Base-by-base conservation (phyloP, 331 rosid species). In the Telfairia occidentalis region DNA sequence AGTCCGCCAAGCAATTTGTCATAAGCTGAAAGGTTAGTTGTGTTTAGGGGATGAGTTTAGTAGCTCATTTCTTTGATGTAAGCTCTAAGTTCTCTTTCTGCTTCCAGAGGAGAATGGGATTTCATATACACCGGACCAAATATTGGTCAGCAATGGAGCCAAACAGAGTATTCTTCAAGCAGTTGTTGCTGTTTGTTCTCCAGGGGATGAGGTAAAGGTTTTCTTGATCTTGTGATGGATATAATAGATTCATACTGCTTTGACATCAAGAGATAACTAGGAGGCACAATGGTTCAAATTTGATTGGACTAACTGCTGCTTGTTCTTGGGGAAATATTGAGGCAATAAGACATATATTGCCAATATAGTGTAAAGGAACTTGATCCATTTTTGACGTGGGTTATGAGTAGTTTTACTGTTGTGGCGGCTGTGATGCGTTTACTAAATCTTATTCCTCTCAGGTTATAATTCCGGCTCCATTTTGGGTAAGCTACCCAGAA, bases 391-490 rank as follows among this genome's bases (percentile, higher is more conserved):
- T 3, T 13, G 24, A 7, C 12, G 7, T 7, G 15, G 55, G 43
- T 69, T 40, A 18, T 69, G 5, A 7, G 16, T 23, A 37, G 5
- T 12, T 18, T 72, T 29, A 28, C 42, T n/a, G 13, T 72, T 0
- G 28, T 32, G 10, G 6, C 18, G 70, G 18, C 5, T 1, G 26
- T 34, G 30, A 18, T 19, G 32, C 19, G 1, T 30, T 52, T 11
- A 21, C 7, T 1, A 43, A 29, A 48, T 53, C 11, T 19, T 53
- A 23, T 43, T 34, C 79, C 74, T 54, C 79, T 38, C 89, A 92
- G 98, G 98, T 92, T 76, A 76, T 92, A 78, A 84, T 92, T 86
- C 98, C 98, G 4, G 98, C 96, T 76, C 98, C 98, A 79, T 92
- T 78, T 80, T 92, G 89, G 89, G 98, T 90, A 83, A 90, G 98